Conservation (phyloP, 1,284 basidiomycete species). For the Malassezia japonica region DNA sequence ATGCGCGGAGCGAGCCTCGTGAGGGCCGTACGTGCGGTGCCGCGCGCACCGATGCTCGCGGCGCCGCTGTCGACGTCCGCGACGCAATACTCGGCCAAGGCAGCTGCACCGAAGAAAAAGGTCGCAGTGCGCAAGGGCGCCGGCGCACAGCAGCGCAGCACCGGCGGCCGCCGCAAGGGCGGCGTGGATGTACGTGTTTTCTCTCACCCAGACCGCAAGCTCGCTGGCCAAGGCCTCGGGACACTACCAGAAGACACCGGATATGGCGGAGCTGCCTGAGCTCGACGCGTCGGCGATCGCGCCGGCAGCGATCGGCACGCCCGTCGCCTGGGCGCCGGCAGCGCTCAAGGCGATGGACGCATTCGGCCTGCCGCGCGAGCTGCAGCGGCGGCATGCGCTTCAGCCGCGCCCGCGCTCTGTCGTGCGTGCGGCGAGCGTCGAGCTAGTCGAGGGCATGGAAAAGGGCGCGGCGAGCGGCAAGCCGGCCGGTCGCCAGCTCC, state of each 20-base stretch:
- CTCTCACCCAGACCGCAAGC: slow-evolving; percentile 14
- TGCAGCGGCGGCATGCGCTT: slow-evolving; percentile 28
- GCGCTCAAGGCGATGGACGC: slow-evolving; percentile 26
- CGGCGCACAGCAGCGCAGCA: slow-evolving; percentile 24
- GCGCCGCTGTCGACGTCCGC: neutral
- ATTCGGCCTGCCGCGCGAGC: slow-evolving; percentile 33
- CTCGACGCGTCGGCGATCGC: slow-evolving; percentile 28
- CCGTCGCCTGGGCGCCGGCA: slow-evolving; percentile 26
- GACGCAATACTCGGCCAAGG: neutral
- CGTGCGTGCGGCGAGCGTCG: slow-evolving; percentile 13
- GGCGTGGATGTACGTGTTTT: slow-evolving; percentile 22
- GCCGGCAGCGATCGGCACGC: slow-evolving; percentile 19
- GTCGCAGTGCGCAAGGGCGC: slow-evolving; percentile 32
- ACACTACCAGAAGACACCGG: slow-evolving; percentile 25
- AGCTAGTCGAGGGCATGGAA: slow-evolving; percentile 25
- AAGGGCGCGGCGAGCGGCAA: slow-evolving; percentile 18
- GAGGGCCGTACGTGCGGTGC: neutral
- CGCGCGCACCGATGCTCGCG: neutral
- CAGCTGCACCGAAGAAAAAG: slow-evolving; percentile 34
- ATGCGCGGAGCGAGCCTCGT: neutral
- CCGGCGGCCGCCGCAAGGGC: slow-evolving; percentile 31
- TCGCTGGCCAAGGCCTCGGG: slow-evolving; percentile 23
- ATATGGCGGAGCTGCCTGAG: slow-evolving; percentile 30
- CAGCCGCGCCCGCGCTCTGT: slow-evolving; percentile 21
- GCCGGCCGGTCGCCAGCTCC: slow-evolving; percentile 16